phyloP scores from a whole-genome alignment of 1,139 yeast genomes.

The Wickerhamomyces sp. region DNA sequence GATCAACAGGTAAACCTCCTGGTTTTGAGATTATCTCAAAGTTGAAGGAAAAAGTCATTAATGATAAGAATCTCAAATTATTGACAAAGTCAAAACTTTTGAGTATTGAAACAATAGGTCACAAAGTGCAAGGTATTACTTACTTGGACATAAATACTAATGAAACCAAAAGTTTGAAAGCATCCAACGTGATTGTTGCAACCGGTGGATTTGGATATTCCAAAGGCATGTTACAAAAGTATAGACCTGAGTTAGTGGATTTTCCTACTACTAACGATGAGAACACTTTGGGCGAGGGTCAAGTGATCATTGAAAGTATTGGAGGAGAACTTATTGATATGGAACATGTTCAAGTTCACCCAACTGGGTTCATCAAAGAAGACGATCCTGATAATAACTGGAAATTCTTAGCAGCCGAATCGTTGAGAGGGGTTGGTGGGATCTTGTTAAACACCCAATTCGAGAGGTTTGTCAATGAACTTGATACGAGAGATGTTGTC shows the following conservation, averaged over 20 bases:
- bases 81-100: constrained; percentile 53
- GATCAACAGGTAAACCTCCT: constrained; percentile 58
- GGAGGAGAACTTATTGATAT: constrained; percentile 66
- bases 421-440: constrained; percentile 76
- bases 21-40: constrained; percentile 75
- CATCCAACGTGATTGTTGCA: constrained; percentile 54
- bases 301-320: constrained; percentile 48
- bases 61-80: constrained; percentile 46
- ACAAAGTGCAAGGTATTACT: constrained; percentile 43
- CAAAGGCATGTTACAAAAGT: constrained; percentile 49
- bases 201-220: constrained; percentile 66
- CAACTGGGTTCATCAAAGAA: constrained; percentile 74
- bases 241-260: constrained; percentile 57
- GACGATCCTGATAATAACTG: constrained; percentile 48
- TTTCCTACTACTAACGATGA: constrained; percentile 72
- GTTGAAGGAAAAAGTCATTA: constrained; percentile 51
- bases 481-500: constrained; percentile 67
- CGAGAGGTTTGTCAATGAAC: constrained; percentile 66
- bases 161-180: constrained; percentile 25
- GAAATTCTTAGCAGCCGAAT: constrained; percentile 75
- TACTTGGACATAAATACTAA: constrained; percentile 37
- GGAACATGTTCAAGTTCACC: constrained; percentile 79
- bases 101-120: constrained; percentile 39
- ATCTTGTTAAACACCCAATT: constrained; percentile 56
- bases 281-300: constrained; percentile 79